Base-by-base conservation (phyloP, 1,139 yeast genomes). In the Pneumocystis sp. region DNA sequence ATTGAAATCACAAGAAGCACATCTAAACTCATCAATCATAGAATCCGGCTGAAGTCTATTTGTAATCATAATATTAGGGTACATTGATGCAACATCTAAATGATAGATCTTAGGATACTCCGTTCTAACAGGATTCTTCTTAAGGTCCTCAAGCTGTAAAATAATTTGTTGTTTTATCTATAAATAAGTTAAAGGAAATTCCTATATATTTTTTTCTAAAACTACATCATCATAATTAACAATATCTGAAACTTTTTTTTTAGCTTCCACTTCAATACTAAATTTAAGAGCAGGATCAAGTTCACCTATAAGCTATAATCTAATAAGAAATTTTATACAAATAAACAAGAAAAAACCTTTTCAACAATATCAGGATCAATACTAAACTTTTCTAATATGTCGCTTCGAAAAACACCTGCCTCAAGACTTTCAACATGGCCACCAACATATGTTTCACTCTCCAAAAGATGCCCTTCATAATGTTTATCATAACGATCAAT, bases 21-120 rank as follows among this genome's bases (percentile, higher is more conserved):
- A 95, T 72, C 90, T 96, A 71, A 89, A 89, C 73, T 93, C 98
- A 0, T 87, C 79, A 71, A 93, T 91, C 90, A 95, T 93, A 0
- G 98, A 91, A 75, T 95, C 99, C 0, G 99, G 99, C 74, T 95
- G 99, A 65, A 95, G 79, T 73, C 99, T 84, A 76, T 95, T 95
- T 0, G 98, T 88, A 3, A 96, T 89, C 97, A 95, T 95, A 72
- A 95, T 95, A 74, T 95, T 93, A 3, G 99, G 99, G 73, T 95
- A 95, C 99, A 95, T 95, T 0, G 98, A 93, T 0, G 99, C 97
- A 65, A 95, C 99, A 78, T 95, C 99, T 59, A 95, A 96, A 74
- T 95, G 99, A 72, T 95, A 95, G 70, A 95, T 95, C 57, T 89
- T 79, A 0, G 99, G 99, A 8, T 79, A 79, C 72, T 93, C 98